Conservation (phyloP, 306 rosid species). For the Alnus glutinosa region DNA sequence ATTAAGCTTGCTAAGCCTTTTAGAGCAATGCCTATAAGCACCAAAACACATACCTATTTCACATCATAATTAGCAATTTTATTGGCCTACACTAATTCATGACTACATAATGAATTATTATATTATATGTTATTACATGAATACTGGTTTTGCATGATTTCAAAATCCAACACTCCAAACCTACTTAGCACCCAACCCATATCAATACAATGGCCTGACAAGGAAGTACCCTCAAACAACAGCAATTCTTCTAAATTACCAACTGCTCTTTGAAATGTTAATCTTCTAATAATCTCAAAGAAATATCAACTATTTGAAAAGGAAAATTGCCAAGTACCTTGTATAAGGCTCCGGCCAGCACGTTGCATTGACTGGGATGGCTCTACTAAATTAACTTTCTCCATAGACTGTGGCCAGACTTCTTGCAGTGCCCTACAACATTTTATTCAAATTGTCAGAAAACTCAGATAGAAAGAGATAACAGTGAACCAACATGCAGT, state of each 20-base stretch:
- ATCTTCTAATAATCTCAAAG: neutral
- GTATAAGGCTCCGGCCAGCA: constrained; percentile 77
- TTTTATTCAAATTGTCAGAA: constrained; percentile 30
- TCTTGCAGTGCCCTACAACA: constrained; percentile 77
- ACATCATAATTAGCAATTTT: neutral
- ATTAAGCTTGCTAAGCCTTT: neutral
- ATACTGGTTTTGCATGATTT: neutral
- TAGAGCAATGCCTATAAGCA: neutral
- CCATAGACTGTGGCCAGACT: constrained; percentile 84
- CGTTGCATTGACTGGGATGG: constrained; percentile 97
- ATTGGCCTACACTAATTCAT: constrained; percentile 1
- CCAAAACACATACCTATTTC: neutral
- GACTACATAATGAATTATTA: neutral
- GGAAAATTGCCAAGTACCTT: constrained; percentile 44
- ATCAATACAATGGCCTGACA: neutral
- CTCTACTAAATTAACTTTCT: constrained; percentile 77
- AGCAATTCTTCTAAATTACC: neutral
- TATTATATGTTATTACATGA: neutral
- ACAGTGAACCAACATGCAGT: constrained; percentile 15
- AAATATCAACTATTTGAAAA: constrained; percentile 2
- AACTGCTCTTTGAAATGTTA: neutral
- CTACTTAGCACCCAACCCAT: neutral
- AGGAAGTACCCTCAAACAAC: neutral
- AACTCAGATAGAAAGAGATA: constrained; percentile 2
- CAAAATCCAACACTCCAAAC: neutral